Base-by-base conservation (phyloP, 192 early-diverging fungal species). In the Neocallimastix lanati region DNA sequence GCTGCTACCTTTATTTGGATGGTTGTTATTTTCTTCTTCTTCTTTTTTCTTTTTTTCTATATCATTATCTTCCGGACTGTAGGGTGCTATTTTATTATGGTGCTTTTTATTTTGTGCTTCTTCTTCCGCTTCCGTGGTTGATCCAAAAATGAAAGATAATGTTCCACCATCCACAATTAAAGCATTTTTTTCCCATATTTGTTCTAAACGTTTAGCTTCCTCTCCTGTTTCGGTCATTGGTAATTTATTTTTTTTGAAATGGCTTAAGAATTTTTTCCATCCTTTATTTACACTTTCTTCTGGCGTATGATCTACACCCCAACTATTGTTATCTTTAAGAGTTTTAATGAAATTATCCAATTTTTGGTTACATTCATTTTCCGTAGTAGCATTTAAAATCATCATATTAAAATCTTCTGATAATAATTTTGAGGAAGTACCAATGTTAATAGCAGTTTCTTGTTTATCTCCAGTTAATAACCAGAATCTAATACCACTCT, bases 361-460 rank as follows among this genome's bases (percentile, higher is more conserved):
- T 29, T 25, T 67, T 29, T 28, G 50, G 25, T 82, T 82, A n/a
- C 78, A 79, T 38, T 35, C 80, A 28, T 15, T 29, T 37, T 80
- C 83, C 4, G 79, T 79, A 13, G 83, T 78, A 3, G 84, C 91
- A 30, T 89, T 86, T 79, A 91, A 87, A 50, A 90, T 86, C 37
- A 91, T 89, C 25, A 91, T 81, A 30, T 83, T 80, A 86, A 88
- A 86, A 50, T 83, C 80, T 76, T 81, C 30, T 77, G 81, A 82
- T 37, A 91, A 81, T 15, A 91, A 80, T 80, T 88, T 86, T 80
- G 84, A 86, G 13, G 90, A 79, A 87, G 96, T 97, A 4, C 96
- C 96, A 84, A 99, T 98, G 83, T 98, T 98, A 85, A 99, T 98
- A n/a, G 97, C 97, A 0, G 97, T 99, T 85, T 99, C 97, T 86